Percentiles rank a stretch among this genome's conserved stretches.
phyloP scores from a whole-genome alignment of 2,329 filamentous ascomycete species.

The Colletotrichum trifolii region DNA sequence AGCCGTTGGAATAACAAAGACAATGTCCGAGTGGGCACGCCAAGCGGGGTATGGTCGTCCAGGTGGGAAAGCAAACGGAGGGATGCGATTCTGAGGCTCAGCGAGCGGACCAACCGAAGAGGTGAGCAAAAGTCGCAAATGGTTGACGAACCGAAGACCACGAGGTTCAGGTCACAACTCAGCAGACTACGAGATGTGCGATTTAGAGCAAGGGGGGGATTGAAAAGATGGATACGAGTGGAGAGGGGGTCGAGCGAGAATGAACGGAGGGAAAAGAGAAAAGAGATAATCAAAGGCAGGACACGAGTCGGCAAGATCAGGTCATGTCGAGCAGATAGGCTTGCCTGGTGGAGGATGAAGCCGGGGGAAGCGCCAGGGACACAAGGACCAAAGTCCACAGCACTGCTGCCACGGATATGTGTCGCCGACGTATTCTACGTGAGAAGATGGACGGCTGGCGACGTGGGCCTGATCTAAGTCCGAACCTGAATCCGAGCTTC shows the following conservation, averaged over 20 bases:
- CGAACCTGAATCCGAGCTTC: too few species aligned
- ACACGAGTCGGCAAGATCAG: not conserved
- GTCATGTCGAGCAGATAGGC: not conserved
- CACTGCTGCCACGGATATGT: too few species aligned
- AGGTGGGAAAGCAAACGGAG: constrained; percentile 20
- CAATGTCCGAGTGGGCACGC: constrained; percentile 5
- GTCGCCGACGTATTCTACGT: too few species aligned
- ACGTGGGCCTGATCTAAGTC: not conserved
- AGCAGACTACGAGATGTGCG: constrained; percentile 8
- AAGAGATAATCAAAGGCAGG: constrained; percentile 28
- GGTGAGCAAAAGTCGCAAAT: not conserved
- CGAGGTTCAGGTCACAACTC: constrained; percentile 29
- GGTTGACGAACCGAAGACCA: not conserved
- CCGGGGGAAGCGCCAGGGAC: not conserved
- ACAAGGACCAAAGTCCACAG: too few species aligned
- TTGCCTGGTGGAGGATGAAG: constrained; percentile 2
- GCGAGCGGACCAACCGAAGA: not conserved
- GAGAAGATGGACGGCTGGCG: too few species aligned
- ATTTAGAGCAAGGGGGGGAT: constrained; percentile 23
- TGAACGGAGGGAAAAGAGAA: constrained; percentile 27
- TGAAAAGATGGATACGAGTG: constrained; percentile 24
- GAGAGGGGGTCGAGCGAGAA: constrained; percentile 13
- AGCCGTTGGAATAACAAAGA: constrained; percentile 3
- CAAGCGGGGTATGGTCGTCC: constrained; percentile 25
- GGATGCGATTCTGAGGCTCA: constrained; percentile 6